phyloP scores from a whole-genome alignment of 495 filamentous ascomycete species.

The Penicillium salamii region DNA sequence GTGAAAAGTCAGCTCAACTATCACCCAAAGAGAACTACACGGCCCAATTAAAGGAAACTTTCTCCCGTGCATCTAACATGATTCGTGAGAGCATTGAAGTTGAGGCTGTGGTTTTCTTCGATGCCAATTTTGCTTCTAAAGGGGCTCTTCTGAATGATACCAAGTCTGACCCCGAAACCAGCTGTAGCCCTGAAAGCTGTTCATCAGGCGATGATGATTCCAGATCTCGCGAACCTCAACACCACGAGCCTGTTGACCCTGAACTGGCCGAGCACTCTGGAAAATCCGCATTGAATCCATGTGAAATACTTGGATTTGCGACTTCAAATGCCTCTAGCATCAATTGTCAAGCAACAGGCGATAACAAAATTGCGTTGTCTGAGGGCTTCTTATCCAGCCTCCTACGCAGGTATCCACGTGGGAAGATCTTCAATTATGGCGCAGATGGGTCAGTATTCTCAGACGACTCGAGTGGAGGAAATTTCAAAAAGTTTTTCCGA shows the following conservation, averaged over 20 bases:
- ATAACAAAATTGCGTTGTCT: conserved; percentile 12
- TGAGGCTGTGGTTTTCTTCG: conserved; percentile 48
- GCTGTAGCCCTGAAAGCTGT: conserved; percentile 14
- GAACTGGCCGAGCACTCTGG: conserved; percentile 1
- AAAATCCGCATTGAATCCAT: conserved; percentile 8
- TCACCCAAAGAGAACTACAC: conserved; percentile 5
- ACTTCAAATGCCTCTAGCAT: conserved; percentile 13
- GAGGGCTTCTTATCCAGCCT: conserved; percentile 12
- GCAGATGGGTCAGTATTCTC: conserved; percentile 16
- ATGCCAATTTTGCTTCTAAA: conserved; percentile 34
- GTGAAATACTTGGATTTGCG: conserved; percentile 18
- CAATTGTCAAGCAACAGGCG: neutral
- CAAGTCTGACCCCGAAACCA: conserved; percentile 9
- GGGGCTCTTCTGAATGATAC: conserved; percentile 8
- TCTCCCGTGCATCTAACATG: conserved; percentile 43
- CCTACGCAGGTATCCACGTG: conserved; percentile 14
- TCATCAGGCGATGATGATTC: conserved; percentile 11
- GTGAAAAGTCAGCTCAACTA: neutral
- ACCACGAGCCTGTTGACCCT: neutral
- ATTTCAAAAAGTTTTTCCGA: conserved; percentile 2
- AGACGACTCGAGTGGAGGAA: conserved; percentile 9
- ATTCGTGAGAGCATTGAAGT: conserved; percentile 49
- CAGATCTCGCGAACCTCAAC: neutral
- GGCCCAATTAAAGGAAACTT: conserved; percentile 8
- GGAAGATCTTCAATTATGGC: conserved; percentile 19